A percentile compares a stretch with the other conserved stretches of the same genome.
phyloP scores from a whole-genome alignment of 768 basidiomycete genomes.

The Mycena epipterygia region DNA sequence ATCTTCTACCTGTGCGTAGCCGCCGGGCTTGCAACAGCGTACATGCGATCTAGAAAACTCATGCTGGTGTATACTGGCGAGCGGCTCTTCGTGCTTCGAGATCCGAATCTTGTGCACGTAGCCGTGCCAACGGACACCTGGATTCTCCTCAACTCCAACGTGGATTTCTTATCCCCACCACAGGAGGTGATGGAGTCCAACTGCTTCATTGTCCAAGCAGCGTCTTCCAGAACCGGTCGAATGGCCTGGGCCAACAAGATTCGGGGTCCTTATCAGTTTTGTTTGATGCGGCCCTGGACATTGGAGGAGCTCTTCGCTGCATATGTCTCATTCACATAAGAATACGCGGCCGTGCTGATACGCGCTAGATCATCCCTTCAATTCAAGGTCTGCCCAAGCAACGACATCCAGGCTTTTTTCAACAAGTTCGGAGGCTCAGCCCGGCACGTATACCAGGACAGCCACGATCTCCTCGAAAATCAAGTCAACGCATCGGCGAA shows the following conservation, averaged over 20 bases:
- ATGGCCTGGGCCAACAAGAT: not conserved
- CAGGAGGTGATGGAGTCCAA: not conserved
- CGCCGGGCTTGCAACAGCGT: slow-evolving; percentile 12
- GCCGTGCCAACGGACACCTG: not conserved
- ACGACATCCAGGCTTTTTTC: slow-evolving; percentile 12
- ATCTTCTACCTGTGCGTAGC: slow-evolving; percentile 19
- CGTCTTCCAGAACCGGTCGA: not conserved
- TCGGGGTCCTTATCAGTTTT: not conserved
- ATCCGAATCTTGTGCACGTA: not conserved
- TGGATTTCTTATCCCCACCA: not conserved
- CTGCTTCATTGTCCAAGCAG: slow-evolving; percentile 11
- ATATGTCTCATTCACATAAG: not conserved
- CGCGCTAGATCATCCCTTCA: slow-evolving; percentile 15
- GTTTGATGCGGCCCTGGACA: slow-evolving; percentile 21
- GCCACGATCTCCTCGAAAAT: not conserved
- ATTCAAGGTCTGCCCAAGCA: not conserved
- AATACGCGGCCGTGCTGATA: not conserved
- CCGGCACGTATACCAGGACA: slow-evolving; percentile 13
- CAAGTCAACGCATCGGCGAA: not conserved
- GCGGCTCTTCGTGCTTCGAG: slow-evolving; percentile 1
- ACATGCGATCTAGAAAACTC: not conserved
- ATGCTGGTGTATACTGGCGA: slow-evolving; percentile 1
- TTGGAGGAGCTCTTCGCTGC: slow-evolving; percentile 5
- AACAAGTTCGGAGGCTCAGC: slow-evolving; percentile 22
- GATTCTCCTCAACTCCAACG: slow-evolving; percentile 7